Evolutionary conservation across 768 basidiomycete species (phyloP).

Genomic region (Suillus subaureus): DNA sequence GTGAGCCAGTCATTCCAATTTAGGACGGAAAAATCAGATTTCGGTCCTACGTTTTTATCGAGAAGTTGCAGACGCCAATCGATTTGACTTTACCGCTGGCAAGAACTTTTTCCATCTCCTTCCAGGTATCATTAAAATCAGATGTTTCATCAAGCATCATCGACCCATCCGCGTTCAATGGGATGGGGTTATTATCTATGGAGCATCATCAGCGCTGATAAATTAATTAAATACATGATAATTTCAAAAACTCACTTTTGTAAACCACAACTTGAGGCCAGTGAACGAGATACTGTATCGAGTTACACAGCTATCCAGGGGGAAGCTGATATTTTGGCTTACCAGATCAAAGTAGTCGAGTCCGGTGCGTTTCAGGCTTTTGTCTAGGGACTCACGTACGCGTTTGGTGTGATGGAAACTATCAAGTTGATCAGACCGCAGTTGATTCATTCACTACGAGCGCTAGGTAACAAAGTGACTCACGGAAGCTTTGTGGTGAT

Average conservation of each 20-base stretch:
- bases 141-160: slow-evolving; percentile 27
- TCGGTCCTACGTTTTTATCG: slow-evolving; percentile 42
- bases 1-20: slow-evolving; percentile 8
- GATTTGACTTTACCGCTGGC: slow-evolving; percentile 43
- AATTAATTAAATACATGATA: no score
- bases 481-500: slow-evolving; percentile 52
- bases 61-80: slow-evolving; percentile 64
- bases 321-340: not conserved
- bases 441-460: not conserved
- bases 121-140: slow-evolving; percentile 38
- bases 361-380: slow-evolving; percentile 36
- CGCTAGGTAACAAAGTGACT: slow-evolving; percentile 9
- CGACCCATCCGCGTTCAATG: slow-evolving; percentile 19
- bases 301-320: not conserved
- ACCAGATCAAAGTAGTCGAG: slow-evolving; percentile 49
- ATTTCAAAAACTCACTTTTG: slow-evolving; percentile 16
- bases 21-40: slow-evolving; percentile 34
- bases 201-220: slow-evolving; percentile 6
- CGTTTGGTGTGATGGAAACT: slow-evolving; percentile 37
- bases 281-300: slow-evolving; percentile 40
- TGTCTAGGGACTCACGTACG: slow-evolving; percentile 37
- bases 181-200: slow-evolving; percentile 16
- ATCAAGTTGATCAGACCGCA: slow-evolving; percentile 6
- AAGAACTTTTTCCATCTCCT: slow-evolving; percentile 30
- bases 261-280: slow-evolving; percentile 35